Base-by-base conservation (phyloP, 129 eudicot species). In the Mikania micrantha region DNA sequence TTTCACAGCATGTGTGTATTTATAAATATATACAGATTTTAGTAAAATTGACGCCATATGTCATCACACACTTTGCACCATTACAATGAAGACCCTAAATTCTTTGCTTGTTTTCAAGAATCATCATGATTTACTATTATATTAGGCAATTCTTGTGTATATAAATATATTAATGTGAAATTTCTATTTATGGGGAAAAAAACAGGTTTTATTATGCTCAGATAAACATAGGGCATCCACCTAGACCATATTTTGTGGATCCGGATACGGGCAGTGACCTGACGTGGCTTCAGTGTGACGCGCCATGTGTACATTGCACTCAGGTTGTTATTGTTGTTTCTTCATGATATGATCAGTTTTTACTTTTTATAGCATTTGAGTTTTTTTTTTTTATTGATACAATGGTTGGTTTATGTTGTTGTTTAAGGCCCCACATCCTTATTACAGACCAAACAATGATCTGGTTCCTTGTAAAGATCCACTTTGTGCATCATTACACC, bases 201-300 rank as follows among this genome's bases (percentile, higher is more conserved):
- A 45, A 76, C 91, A 88, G 98, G 80, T 85, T 19, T 66, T 92
- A 84, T 77, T 84, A 84, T 72, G 96, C 78, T 45, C 90, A 81
- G 36, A 68, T 93, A 38, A 78, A 78, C 76, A 25, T 93, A 48
- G 98, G 96, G 31, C 79, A 86, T 28, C 96, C 96, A 29, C 85
- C 90, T 3, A 79, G 71, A 56, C 96, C 96, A 3, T 88, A 82
- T 71, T 88, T 84, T 71, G 86, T 93, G 62, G 98, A 93, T 86
- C 98, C 98, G 1, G 98, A 93, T 62, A 88, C 95, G 0, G 98
- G 96, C 42, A 88, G 96, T 32, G 98, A 93, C 62, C 90, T 93
- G 19, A 93, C 98, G 10, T 93, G 98, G 98, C 92, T 93, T 59
- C 98, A 93, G 63, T 93, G 98, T 66, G 95, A 93, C 71, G 98